Conservation (phyloP, 306 rosid species). For the Dryas drummondii region DNA sequence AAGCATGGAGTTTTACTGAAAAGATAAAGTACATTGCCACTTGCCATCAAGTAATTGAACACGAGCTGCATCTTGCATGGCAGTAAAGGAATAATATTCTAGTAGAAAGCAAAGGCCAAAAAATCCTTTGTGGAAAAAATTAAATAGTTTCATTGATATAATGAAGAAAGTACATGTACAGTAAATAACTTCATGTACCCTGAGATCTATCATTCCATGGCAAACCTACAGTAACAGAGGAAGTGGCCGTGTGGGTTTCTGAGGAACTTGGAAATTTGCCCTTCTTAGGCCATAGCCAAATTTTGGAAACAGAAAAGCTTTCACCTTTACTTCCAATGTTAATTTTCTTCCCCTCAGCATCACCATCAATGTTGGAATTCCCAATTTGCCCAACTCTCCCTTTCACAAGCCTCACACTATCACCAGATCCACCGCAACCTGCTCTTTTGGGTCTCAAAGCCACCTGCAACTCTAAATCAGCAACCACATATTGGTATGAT, state of each 20-base stretch:
- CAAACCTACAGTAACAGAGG: conserved; percentile 43
- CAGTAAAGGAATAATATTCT: conserved; percentile 32
- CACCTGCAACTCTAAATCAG: conserved; percentile 77
- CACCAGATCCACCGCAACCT: conserved; percentile 27
- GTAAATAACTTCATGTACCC: conserved; percentile 33
- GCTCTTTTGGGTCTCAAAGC: conserved; percentile 52
- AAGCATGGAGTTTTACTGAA: conserved; percentile 11
- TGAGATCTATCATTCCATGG: conserved; percentile 55
- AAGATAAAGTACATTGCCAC: conserved; percentile 26
- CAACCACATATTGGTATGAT: conserved; percentile 82
- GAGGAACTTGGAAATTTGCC: conserved; percentile 55
- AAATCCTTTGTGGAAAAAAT: not conserved
- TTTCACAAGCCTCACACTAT: conserved; percentile 57
- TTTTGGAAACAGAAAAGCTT: conserved; percentile 87
- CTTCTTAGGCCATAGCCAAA: conserved; percentile 93
- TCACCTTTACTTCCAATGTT: conserved; percentile 75
- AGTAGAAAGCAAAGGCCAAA: conserved; percentile 15
- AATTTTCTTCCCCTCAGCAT: conserved; percentile 63
- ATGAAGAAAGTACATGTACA: conserved; percentile 2
- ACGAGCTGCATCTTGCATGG: conserved; percentile 29
- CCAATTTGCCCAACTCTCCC: conserved; percentile 50
- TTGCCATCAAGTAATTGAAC: conserved; percentile 27
- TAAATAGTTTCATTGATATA: not conserved
- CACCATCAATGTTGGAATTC: conserved; percentile 50
- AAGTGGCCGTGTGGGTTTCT: conserved; percentile 43